Evolutionary conservation across 2,329 filamentous ascomycete species (phyloP).

Genomic region (Berkeleyomyces basicola): DNA sequence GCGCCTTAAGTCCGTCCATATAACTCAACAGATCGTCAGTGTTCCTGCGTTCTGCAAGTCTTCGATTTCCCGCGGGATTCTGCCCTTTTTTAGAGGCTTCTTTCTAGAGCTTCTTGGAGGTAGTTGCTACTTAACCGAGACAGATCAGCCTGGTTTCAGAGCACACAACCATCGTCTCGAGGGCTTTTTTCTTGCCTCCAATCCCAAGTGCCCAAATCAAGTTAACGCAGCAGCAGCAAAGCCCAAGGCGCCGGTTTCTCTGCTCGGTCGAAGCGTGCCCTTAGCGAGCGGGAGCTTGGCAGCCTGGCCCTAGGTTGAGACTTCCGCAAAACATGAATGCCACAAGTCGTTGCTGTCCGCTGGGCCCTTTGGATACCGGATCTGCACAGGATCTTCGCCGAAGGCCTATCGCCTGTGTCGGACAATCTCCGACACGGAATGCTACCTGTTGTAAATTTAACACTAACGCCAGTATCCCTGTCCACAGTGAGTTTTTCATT

Average conservation of each 20-base stretch:
- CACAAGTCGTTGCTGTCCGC: not conserved
- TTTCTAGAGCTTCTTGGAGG: not conserved
- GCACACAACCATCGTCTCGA: not conserved
- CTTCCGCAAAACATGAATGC: not conserved
- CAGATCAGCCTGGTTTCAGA: not conserved
- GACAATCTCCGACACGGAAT: not conserved
- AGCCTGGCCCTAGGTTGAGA: not conserved
- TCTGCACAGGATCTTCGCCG: not conserved
- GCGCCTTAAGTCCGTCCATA: too few relatives aligned
- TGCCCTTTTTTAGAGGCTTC: not conserved
- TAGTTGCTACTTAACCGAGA: not conserved
- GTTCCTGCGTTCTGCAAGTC: not conserved
- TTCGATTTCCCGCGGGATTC: not conserved
- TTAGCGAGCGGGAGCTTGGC: not conserved
- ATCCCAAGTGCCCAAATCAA: too few relatives aligned
- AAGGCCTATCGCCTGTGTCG: not conserved
- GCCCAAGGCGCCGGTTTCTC: not conserved
- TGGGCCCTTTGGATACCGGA: not conserved
- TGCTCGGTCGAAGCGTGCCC: not conserved
- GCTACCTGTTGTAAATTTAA: not conserved
- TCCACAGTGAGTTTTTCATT: too few relatives aligned
- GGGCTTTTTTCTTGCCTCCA: not conserved
- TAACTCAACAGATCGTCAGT: not conserved
- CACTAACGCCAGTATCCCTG: not conserved
- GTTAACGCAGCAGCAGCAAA: not conserved